phyloP scores from a whole-genome alignment of 2,329 filamentous ascomycete species.

The Aspergillus bombycis region DNA sequence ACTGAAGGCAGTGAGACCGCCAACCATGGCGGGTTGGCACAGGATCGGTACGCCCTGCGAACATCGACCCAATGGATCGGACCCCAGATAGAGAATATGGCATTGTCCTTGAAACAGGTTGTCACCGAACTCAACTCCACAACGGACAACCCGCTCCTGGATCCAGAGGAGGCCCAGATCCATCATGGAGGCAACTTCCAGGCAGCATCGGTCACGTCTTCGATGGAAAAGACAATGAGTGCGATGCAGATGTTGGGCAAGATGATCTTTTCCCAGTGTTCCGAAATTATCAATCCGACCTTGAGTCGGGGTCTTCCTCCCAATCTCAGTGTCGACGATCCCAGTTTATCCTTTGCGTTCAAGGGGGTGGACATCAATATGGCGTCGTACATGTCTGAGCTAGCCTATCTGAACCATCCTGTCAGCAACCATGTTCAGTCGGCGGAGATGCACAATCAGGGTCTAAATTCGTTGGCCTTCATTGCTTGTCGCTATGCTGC shows the following conservation, averaged over 20 bases:
- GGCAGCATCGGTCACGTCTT: conserved; percentile 63
- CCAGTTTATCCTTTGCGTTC: conserved; percentile 59
- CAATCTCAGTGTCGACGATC: conserved; percentile 63
- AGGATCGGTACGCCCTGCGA: conserved; percentile 67
- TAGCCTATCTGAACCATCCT: conserved; percentile 64
- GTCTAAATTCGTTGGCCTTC: conserved; percentile 66
- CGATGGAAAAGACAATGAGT: conserved; percentile 62
- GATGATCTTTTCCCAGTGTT: conserved; percentile 64
- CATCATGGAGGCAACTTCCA: conserved; percentile 71
- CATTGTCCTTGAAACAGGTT: conserved; percentile 60
- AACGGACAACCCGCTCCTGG: conserved; percentile 67
- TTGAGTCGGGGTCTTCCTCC: conserved; percentile 65
- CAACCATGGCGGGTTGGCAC: conserved; percentile 43
- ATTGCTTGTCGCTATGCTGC: conserved; percentile 59
- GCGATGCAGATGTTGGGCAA: conserved; percentile 59
- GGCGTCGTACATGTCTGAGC: conserved; percentile 64
- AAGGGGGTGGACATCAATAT: conserved; percentile 69
- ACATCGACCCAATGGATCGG: conserved; percentile 70
- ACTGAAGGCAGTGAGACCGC: neutral
- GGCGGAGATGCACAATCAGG: conserved; percentile 70
- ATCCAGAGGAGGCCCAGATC: conserved; percentile 46
- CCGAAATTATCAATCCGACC: conserved; percentile 63
- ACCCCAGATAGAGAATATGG: conserved; percentile 65
- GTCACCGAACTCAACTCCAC: conserved; percentile 66
- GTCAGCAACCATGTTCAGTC: conserved; percentile 65